These are phyloP conservation scores for Durio zibethinus DNA, from an alignment of 345 rosid species.

Conservation along the genomic window DNA sequence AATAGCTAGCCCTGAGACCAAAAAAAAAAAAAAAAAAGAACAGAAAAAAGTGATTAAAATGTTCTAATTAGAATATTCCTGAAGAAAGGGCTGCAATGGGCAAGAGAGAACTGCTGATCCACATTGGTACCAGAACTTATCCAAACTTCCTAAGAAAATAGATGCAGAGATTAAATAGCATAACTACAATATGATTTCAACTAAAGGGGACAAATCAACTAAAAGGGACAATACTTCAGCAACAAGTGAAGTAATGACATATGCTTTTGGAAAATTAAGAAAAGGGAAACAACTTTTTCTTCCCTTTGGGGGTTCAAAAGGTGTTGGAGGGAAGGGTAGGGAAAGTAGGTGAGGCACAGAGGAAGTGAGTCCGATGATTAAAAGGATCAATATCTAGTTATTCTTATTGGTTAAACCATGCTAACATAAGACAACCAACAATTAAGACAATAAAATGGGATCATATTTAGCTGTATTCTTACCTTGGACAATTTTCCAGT, in stretches of 20 bases:
- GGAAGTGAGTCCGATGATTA: neutral
- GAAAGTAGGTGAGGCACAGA: no score
- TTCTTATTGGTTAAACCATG: neutral
- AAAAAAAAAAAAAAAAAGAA: neutral
- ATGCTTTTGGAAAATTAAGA: neutral
- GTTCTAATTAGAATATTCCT: neutral
- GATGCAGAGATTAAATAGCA: neutral
- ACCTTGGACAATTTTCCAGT: conserved; percentile 96
- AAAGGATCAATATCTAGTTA: neutral
- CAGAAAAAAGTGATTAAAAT: neutral
- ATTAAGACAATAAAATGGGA: neutral
- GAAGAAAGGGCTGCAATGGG: neutral
- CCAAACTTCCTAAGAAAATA: neutral
- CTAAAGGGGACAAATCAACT: neutral
- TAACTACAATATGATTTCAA: neutral
- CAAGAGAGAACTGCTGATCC: neutral
- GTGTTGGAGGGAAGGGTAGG: neutral
- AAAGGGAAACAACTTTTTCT: neutral
- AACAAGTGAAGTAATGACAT: no score
- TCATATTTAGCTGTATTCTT: conserved; percentile 8
- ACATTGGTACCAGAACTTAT: neutral
- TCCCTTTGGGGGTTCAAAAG: neutral
- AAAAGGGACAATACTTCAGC: no score
- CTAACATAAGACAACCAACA: neutral
- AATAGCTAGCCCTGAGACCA: conserved; percentile 57